Base-by-base conservation (phyloP, 2,329 filamentous ascomycete species). In the Colletotrichum plurivorum region DNA sequence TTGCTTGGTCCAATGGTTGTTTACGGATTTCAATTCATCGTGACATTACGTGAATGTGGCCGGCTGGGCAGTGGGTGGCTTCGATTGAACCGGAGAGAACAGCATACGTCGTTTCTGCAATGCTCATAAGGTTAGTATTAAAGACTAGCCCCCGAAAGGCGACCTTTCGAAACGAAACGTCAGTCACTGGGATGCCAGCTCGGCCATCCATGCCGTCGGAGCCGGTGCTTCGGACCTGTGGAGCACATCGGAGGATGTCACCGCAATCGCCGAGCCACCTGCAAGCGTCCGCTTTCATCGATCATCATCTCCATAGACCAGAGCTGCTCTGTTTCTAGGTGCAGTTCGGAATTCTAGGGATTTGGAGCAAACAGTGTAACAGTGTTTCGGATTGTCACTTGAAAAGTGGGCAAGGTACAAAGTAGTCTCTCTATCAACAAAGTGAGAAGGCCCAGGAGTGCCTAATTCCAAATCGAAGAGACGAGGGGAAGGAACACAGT, bases 21-120 rank as follows among this genome's bases (percentile, higher is more conserved):
- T 56, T 15, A 46, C 36, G 45, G 51, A 69, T 69, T 69, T 61
- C 55, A 56, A 66, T 45, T 61, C 45, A 27, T 39, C 25, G 22
- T 25, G 9, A 49, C 13, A 15, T 43, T 18, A 20, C 20, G 12
- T 20, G 15, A 45, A n/a, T 39, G n/a, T 20, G 0, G 6, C 3
- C 31, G 39, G 10, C n/a, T 15, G 18, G 49, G 36, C 20, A 2
- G 22, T 22, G 51, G 36, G 5, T 27, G 10, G 48, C 7, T 53
- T 15, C 27, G 2, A n/a, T 25, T 20, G 46, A 22, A 49, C 9
- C 10, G 18, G 27, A 9, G 15, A 5, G 9, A 16, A 39, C 4
- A 2, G 5, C 1, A n/a, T 31, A 5, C 3, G 5, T 1, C 12
- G 16, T 10, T 54, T 18, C 12, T 18, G n/a, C n/a, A 36, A 25